Conservation (phyloP, 306 rosid genomes). For the Spatholobus suberectus region DNA sequence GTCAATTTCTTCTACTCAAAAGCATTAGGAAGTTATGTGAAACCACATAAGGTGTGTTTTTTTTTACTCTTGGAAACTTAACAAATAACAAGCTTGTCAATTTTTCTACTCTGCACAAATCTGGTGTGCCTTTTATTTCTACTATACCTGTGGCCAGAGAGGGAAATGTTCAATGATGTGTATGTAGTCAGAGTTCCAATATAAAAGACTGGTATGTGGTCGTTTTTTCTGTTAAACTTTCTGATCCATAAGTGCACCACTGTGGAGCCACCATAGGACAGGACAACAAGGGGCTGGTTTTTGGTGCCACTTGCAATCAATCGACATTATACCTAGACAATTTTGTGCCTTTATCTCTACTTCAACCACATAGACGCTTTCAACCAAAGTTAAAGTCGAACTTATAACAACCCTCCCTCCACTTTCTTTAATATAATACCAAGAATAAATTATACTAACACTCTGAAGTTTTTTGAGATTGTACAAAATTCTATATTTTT, state of each 20-base stretch:
- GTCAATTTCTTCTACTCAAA: background rate
- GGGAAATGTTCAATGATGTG: slow-evolving; percentile 15
- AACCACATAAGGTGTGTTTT: background rate
- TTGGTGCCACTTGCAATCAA: slow-evolving; percentile 28
- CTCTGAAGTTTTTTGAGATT: no score
- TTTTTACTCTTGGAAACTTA: background rate
- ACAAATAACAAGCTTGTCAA: background rate
- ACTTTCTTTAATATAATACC: background rate
- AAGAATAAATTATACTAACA: no score
- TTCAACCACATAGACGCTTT: background rate
- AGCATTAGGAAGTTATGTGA: background rate
- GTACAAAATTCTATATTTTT: no score
- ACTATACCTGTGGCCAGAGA: background rate
- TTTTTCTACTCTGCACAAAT: background rate
- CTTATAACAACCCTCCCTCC: background rate
- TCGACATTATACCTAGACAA: slow-evolving; percentile 24
- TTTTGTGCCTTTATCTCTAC: background rate
- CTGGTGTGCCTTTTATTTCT: background rate
- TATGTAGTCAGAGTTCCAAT: background rate
- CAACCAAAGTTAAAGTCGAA: background rate
- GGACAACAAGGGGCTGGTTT: background rate
- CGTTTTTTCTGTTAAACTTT: slow-evolving; percentile 32
- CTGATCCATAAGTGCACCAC: background rate
- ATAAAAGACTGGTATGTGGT: background rate
- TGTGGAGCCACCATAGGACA: background rate